Percentiles rank a stretch among this genome's conserved stretches.
phyloP scores from a whole-genome alignment of 306 rosid genomes.

The Citrullus amarus region DNA sequence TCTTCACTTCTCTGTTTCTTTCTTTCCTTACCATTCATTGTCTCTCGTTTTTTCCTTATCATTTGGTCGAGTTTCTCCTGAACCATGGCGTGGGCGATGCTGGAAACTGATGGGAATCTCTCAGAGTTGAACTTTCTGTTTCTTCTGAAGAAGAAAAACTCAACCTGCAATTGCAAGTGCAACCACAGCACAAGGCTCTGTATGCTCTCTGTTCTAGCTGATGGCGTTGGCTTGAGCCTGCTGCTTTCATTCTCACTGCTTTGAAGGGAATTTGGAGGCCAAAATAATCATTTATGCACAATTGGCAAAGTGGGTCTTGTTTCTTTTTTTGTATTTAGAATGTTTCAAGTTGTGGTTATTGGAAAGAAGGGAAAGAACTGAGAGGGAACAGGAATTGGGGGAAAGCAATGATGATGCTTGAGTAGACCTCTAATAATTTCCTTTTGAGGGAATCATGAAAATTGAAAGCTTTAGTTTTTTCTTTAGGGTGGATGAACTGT shows the following conservation, averaged over 20 bases:
- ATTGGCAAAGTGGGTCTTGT: slow-evolving; percentile 50
- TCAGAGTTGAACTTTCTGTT: slow-evolving; percentile 53
- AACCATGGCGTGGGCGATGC: slow-evolving; percentile 89
- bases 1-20: slow-evolving; percentile 37
- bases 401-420: slow-evolving; percentile 42
- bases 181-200: slow-evolving; percentile 60
- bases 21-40: slow-evolving; percentile 30
- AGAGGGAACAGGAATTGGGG: slow-evolving; percentile 41
- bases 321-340: slow-evolving; percentile 37
- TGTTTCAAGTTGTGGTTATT: slow-evolving; percentile 10
- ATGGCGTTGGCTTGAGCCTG: slow-evolving; percentile 17
- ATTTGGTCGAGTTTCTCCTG: slow-evolving; percentile 83
- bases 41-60: slow-evolving; percentile 53
- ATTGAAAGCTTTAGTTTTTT: slow-evolving; percentile 18
- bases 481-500: background rate
- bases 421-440: slow-evolving; percentile 36
- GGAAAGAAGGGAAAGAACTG: slow-evolving; percentile 12
- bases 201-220: slow-evolving; percentile 4
- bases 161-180: slow-evolving; percentile 66
- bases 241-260: slow-evolving; percentile 38
- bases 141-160: slow-evolving; percentile 88
- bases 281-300: slow-evolving; percentile 43
- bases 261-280: slow-evolving; percentile 27
- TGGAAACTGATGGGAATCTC: slow-evolving; percentile 59
- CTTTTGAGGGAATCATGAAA: slow-evolving; percentile 32